Evolutionary conservation across 2,329 filamentous ascomycete genomes (phyloP).

Genomic region (Sporothrix humicola): DNA sequence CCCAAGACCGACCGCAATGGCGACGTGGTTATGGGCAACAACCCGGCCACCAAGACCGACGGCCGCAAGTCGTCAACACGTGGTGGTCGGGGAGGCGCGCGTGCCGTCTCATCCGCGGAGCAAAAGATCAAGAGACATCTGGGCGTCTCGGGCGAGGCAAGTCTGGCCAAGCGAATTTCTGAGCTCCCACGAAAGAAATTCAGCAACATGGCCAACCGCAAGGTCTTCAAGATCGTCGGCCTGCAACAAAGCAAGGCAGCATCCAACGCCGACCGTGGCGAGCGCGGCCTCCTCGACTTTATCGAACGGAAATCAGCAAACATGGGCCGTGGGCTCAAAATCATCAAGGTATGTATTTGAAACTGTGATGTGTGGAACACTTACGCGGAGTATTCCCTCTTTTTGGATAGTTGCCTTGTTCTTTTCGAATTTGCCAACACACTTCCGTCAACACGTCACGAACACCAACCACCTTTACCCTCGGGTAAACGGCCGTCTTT

Average conservation of each 20-base stretch:
- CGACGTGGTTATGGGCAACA: conserved; percentile 63
- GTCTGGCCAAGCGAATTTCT: conserved; percentile 39
- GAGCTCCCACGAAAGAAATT: conserved; percentile 39
- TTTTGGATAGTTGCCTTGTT: neutral
- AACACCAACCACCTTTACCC: neutral
- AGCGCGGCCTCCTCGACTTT: conserved; percentile 68
- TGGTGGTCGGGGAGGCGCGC: conserved; percentile 32
- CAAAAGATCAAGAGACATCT: conserved; percentile 43
- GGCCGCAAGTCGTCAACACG: conserved; percentile 31
- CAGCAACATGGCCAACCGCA: conserved; percentile 42
- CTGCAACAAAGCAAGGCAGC: conserved; percentile 72
- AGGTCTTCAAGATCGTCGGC: conserved; percentile 61
- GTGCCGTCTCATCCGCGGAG: conserved; percentile 25
- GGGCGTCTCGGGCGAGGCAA: conserved; percentile 41
- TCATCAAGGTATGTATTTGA: conserved; percentile 75
- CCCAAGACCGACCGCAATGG: conserved; percentile 60
- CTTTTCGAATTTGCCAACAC: conserved; percentile 3
- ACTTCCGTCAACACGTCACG: neutral
- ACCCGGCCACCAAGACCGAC: conserved; percentile 33
- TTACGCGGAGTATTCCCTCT: conserved; percentile 15
- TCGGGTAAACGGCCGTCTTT: neutral
- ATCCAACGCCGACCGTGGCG: conserved; percentile 68
- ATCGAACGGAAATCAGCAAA: conserved; percentile 72
- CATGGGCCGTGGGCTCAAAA: conserved; percentile 63
- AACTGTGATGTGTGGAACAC: neutral